Percentiles rank a stretch among this genome's conserved stretches.
Evolutionary conservation across 2,329 filamentous ascomycete genomes (phyloP).

Genomic region (Trichoderma atroviride): DNA sequence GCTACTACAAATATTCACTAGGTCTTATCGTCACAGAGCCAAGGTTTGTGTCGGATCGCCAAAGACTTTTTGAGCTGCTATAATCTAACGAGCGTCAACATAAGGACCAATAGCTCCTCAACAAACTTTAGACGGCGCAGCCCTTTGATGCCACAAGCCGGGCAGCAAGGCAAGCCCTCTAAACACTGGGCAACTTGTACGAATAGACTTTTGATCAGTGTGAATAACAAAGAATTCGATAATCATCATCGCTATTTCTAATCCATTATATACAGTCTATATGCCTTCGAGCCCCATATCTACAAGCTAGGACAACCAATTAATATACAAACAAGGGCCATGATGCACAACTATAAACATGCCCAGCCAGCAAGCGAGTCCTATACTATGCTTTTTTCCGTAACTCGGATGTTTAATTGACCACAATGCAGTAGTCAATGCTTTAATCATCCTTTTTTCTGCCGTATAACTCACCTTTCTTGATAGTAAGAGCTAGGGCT

Average conservation of each 20-base stretch:
- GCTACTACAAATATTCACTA: neutral
- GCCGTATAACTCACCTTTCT: neutral
- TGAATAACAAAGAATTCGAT: neutral
- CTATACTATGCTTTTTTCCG: neutral
- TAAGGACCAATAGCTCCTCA: neutral
- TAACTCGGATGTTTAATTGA: neutral
- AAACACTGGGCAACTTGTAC: neutral
- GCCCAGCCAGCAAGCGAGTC: neutral
- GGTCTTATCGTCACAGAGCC: neutral
- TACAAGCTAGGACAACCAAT: neutral
- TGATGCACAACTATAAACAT: neutral
- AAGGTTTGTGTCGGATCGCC: neutral
- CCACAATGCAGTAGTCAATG: neutral
- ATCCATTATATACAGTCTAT: neutral
- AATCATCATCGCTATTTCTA: neutral
- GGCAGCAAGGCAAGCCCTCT: neutral
- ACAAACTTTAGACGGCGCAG: neutral
- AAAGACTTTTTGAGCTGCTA: neutral
- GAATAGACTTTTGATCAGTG: neutral
- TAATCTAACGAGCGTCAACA: neutral
- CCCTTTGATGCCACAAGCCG: neutral
- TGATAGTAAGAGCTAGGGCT: conserved; percentile 7
- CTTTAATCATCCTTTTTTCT: neutral
- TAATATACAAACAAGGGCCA: neutral
- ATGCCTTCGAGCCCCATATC: neutral